A percentile compares a stretch with the other conserved stretches of the same genome.
Conservation (phyloP, 768 basidiomycete species). For the Auricularia auricula-judae region DNA sequence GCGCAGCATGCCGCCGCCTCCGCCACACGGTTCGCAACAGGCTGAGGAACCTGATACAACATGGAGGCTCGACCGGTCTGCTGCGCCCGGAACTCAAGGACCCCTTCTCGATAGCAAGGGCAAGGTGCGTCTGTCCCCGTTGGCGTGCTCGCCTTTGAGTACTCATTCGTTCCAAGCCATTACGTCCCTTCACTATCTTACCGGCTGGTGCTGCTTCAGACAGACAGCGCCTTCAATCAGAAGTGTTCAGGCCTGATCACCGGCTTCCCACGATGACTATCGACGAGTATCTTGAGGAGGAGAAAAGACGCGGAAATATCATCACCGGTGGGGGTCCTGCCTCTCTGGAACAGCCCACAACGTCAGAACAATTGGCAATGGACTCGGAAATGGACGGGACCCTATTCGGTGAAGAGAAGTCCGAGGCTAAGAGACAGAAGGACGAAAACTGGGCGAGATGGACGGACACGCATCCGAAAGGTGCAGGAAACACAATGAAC, state of each 20-base stretch:
- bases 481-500: conserved; percentile 97
- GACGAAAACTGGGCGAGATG: conserved; percentile 89
- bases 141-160: background rate
- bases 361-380: conserved; percentile 64
- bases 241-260: conserved; percentile 79
- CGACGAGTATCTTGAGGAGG: conserved; percentile 87
- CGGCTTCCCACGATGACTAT: conserved; percentile 90
- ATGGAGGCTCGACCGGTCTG: conserved; percentile 58
- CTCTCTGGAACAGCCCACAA: conserved; percentile 55
- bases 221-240: conserved; percentile 58
- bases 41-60: conserved; percentile 34
- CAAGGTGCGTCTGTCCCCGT: conserved; percentile 39
- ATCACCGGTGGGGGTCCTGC: conserved; percentile 74
- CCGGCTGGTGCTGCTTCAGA: conserved; percentile 53
- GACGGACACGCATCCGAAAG: conserved; percentile 75
- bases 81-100: conserved; percentile 36
- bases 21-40: conserved; percentile 25
- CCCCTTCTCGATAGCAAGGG: conserved; percentile 66
- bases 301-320: conserved; percentile 74
- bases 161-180: conserved; percentile 39
- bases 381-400: conserved; percentile 84
- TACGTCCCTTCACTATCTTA: conserved; percentile 88
- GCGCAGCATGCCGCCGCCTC: conserved; percentile 37
- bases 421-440: conserved; percentile 67
- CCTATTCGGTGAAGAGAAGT: conserved; percentile 48